Conservation (phyloP, 2,329 filamentous ascomycete genomes). For the Alternaria tenuissima region DNA sequence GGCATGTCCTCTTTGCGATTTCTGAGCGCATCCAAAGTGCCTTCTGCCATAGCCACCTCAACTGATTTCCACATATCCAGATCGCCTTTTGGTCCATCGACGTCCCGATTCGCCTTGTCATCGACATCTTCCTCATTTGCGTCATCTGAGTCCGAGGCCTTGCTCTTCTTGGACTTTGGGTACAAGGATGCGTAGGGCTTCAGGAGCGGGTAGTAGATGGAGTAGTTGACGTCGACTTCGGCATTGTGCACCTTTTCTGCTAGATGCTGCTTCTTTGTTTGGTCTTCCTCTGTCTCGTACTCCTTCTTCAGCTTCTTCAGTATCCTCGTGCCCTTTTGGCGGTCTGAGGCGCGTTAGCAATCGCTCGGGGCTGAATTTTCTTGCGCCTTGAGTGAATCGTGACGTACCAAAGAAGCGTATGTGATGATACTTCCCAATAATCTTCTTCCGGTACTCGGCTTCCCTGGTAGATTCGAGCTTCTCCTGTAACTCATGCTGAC, state of each 20-base stretch:
- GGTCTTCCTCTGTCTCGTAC: slow-evolving; percentile 59
- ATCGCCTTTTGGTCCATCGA: slow-evolving; percentile 56
- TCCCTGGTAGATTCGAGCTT: slow-evolving; percentile 57
- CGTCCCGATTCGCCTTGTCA: slow-evolving; percentile 43
- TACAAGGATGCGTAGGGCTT: slow-evolving; percentile 73
- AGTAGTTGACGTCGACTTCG: slow-evolving; percentile 79
- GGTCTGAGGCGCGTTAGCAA: slow-evolving; percentile 58
- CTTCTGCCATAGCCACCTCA: slow-evolving; percentile 69
- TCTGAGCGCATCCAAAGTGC: slow-evolving; percentile 63
- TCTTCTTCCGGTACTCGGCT: slow-evolving; percentile 69
- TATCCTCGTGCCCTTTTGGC: slow-evolving; percentile 74
- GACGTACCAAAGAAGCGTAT: slow-evolving; percentile 80
- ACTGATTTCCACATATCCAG: slow-evolving; percentile 73
- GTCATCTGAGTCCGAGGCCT: slow-evolving; percentile 33
- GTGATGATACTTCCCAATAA: slow-evolving; percentile 84
- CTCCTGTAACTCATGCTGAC: slow-evolving; percentile 67
- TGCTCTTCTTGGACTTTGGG: slow-evolving; percentile 38
- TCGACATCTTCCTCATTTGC: slow-evolving; percentile 27
- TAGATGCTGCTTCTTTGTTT: slow-evolving; percentile 61
- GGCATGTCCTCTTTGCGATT: slow-evolving; percentile 56
- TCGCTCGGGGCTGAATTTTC: slow-evolving; percentile 1
- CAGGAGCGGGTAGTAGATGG: slow-evolving; percentile 74
- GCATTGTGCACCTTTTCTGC: slow-evolving; percentile 69
- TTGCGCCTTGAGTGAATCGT: background rate
- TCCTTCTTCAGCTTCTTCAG: slow-evolving; percentile 71